phyloP scores from a whole-genome alignment of 768 basidiomycete genomes.

The Boletus patriciae region DNA sequence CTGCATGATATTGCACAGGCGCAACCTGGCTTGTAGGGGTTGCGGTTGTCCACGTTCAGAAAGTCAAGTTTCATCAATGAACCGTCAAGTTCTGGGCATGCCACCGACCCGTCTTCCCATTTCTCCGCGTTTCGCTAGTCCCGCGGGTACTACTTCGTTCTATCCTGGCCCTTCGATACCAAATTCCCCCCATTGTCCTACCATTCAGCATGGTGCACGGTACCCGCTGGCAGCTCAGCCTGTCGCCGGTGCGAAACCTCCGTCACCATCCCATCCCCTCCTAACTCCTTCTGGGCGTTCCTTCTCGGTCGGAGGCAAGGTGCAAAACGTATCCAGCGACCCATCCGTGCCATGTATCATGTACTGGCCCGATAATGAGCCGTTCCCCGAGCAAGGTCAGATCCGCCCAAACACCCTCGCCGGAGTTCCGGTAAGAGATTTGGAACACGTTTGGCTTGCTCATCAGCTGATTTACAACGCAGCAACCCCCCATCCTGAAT shows the following conservation, averaged over 20 bases:
- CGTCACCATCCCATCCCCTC: slow-evolving; percentile 58
- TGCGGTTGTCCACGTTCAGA: slow-evolving; percentile 64
- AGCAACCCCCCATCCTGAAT: slow-evolving; percentile 86
- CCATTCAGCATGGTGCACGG: slow-evolving; percentile 19
- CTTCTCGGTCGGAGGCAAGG: slow-evolving; percentile 73
- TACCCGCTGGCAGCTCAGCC: slow-evolving; percentile 31
- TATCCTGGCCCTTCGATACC: slow-evolving; percentile 26
- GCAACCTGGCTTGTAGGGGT: slow-evolving; percentile 74
- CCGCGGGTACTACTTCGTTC: slow-evolving; percentile 16
- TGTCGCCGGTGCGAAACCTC: slow-evolving; percentile 31
- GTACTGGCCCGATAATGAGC: slow-evolving; percentile 92
- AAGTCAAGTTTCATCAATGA: slow-evolving; percentile 32
- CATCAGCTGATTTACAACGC: slow-evolving; percentile 4
- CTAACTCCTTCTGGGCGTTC: slow-evolving; percentile 83
- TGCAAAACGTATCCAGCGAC: slow-evolving; percentile 76
- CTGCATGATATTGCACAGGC: slow-evolving; percentile 57
- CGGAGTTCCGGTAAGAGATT: slow-evolving; percentile 51
- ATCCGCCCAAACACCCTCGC: slow-evolving; percentile 59
- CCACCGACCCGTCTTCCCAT: slow-evolving; percentile 24
- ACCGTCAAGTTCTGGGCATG: slow-evolving; percentile 30
- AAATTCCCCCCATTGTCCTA: slow-evolving; percentile 32
- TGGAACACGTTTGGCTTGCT: neutral
- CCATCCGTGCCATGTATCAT: slow-evolving; percentile 74
- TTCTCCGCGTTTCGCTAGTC: slow-evolving; percentile 26
- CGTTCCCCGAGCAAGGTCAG: slow-evolving; percentile 77